Conservation (phyloP, 2,329 filamentous ascomycete genomes). For the Coniella lustricola region DNA sequence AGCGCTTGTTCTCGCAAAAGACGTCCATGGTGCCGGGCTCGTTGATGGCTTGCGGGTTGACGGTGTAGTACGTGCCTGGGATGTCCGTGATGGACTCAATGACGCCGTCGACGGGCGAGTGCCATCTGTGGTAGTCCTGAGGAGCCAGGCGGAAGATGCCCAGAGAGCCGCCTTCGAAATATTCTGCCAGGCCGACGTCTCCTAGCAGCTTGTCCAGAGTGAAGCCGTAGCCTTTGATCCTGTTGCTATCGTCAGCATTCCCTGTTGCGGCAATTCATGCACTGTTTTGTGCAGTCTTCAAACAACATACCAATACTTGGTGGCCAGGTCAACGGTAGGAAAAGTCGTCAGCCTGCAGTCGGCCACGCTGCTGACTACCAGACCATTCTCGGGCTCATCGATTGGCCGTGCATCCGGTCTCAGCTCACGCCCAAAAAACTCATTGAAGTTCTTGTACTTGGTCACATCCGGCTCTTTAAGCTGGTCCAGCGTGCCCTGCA, state of each 20-base stretch:
- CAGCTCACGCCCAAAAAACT: constrained; percentile 34
- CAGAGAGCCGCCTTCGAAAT: constrained; percentile 28
- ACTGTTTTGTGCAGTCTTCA: too few relatives aligned
- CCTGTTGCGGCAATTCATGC: too few relatives aligned
- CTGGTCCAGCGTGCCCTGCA: constrained; percentile 26
- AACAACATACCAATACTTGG: constrained; percentile 6
- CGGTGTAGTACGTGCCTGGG: constrained; percentile 36
- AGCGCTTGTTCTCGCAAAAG: constrained; percentile 35
- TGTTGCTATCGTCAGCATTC: neutral
- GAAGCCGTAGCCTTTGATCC: constrained; percentile 26
- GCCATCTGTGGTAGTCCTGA: constrained; percentile 40
- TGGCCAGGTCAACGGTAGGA: constrained; percentile 8
- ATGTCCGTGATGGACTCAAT: constrained; percentile 31
- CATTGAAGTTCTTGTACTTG: constrained; percentile 34
- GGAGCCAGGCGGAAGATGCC: constrained; percentile 35
- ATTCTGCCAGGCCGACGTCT: constrained; percentile 25
- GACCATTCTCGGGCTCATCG: constrained; percentile 25
- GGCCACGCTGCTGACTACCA: constrained; percentile 4
- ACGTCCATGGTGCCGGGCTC: constrained; percentile 32
- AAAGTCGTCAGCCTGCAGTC: constrained; percentile 11
- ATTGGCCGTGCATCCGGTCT: constrained; percentile 28
- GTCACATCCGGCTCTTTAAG: constrained; percentile 29
- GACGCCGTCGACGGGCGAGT: constrained; percentile 33
- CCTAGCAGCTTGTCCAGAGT: constrained; percentile 32
- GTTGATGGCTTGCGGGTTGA: constrained; percentile 28